Evolutionary conservation across 306 rosid genomes (phyloP), one percentile per base, ranked within the genome.

Genomic region (Castanea crenata): DNA sequence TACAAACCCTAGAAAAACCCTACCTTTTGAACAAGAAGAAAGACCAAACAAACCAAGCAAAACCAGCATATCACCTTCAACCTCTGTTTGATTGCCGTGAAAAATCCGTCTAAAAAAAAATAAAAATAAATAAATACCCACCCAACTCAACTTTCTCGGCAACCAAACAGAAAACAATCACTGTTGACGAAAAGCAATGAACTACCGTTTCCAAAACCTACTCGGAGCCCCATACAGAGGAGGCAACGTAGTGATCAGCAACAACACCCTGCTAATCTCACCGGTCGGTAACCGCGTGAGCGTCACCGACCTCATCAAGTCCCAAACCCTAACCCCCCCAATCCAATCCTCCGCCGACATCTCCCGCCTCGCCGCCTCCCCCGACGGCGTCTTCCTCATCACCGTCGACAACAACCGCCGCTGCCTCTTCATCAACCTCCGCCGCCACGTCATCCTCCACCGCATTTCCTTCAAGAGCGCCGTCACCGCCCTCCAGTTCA

Each of bases 211-310:
- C 85, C 96, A 91, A 63, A 95, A 95, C 69, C 98, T 95, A 18
- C 90, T 95, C 1, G 98, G 99, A 69, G 98, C 98, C 32, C 99
- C 99, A 3, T 94, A 92, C 89, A 79, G 99, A 76, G 99, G 99
- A 4, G 99, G 99, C 63, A 91, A 93, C 84, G 83, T 76, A 6
- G 84, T 90, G 4, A 78, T 95, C 81, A 79, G 91, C 27, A 89
- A 85, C 84, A 89, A 91, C 84, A 85, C 89, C 1, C 80, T 83
- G 65, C 84, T 95, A 32, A 81, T 95, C 75, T 93, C 99, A 27
- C 99, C 97, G n/a, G 88, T 92, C 55, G 97, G 99, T 65, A 95
- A 95, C 81, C 82, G 97, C 14, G 85, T 95, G 15, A 86, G 91
- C 79, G 78, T 93, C 82, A 95, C 96, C 23, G 97, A 93, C 87